phyloP scores from a whole-genome alignment of 2,329 filamentous ascomycete genomes.

The Bertia moriformis region DNA sequence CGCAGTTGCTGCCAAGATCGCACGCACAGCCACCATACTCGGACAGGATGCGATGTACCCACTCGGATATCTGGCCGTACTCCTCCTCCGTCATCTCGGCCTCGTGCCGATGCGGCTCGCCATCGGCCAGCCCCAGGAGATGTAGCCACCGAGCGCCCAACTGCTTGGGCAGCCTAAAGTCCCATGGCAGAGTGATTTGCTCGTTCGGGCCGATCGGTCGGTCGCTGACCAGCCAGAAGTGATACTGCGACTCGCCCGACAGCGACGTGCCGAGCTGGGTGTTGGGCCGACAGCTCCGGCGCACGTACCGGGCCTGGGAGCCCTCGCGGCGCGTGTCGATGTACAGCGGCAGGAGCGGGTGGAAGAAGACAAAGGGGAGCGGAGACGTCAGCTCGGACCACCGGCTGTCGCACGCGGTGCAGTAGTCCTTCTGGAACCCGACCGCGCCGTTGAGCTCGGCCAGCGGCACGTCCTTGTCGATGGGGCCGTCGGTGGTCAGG shows the following conservation, averaged over 20 bases:
- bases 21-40: conserved; percentile 73
- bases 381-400: conserved; percentile 54
- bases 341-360: conserved; percentile 74
- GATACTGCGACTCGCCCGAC: conserved; percentile 63
- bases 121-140: conserved; percentile 46
- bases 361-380: conserved; percentile 71
- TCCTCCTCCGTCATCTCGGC: conserved; percentile 43
- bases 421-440: conserved; percentile 61
- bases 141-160: conserved; percentile 37
- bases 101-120: conserved; percentile 33
- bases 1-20: conserved; percentile 45
- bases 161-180: conserved; percentile 46
- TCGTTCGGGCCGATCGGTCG: conserved; percentile 53
- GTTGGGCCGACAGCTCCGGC: conserved; percentile 83
- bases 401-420: conserved; percentile 46
- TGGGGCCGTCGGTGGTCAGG: conserved; percentile 33
- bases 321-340: conserved; percentile 85
- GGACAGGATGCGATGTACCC: conserved; percentile 56
- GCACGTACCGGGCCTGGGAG: conserved; percentile 73
- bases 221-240: conserved; percentile 84
- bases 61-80: conserved; percentile 43
- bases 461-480: conserved; percentile 40
- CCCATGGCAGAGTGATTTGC: conserved; percentile 54
- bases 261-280: conserved; percentile 77
- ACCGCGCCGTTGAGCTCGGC: conserved; percentile 67